Base-by-base conservation (phyloP, 2,329 filamentous ascomycete genomes). In the Aschersonia sp. region DNA sequence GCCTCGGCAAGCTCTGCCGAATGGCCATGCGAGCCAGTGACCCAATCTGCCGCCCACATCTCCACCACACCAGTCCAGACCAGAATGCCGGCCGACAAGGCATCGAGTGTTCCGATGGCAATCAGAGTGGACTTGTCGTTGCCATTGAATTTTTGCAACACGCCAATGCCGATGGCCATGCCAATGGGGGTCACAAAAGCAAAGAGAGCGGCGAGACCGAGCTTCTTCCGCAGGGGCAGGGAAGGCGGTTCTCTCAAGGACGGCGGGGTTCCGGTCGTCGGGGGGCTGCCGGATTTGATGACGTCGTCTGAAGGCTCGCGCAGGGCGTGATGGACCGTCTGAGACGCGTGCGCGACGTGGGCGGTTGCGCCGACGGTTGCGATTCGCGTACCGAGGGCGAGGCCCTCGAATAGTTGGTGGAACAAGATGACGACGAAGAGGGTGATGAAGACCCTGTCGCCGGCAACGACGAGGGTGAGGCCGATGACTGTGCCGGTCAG, bases 31-130 rank as follows among this genome's bases (percentile, higher is more conserved):
- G 53, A 49, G 20, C 73, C 75, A 1, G 68, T 68, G 56, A 78
- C 74, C 85, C 85, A 89, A 58, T 89, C 85, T 41, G 75, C 69
- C 2, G 82, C 82, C 77, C 81, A 82, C 83, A 89, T 88, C 65
- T 89, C 84, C 0, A 89, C 84, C 1, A 89, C 64, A 2, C 83
- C 82, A 2, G 89, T 84, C 83, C 85, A 89, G n/a, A 84, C 67
- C 32, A 89, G 69, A 43, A 91, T 85, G 31, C 85, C 85, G 0
- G 85, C 83, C 1, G 79, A 85, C 7, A 89, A 58, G 5, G 84
- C 82, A 60, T 89, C 80, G 1, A 89, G 68, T 0, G 83, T 86
- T 0, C 84, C 85, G 38, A 89, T 78, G 2, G 84, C 80, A 43
- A 89, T 63, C 41, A 88, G 69, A 0, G 84, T 89, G 2, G 71